Conservation (phyloP, 352 stramenopile species). For the Globisporangium nunn region DNA sequence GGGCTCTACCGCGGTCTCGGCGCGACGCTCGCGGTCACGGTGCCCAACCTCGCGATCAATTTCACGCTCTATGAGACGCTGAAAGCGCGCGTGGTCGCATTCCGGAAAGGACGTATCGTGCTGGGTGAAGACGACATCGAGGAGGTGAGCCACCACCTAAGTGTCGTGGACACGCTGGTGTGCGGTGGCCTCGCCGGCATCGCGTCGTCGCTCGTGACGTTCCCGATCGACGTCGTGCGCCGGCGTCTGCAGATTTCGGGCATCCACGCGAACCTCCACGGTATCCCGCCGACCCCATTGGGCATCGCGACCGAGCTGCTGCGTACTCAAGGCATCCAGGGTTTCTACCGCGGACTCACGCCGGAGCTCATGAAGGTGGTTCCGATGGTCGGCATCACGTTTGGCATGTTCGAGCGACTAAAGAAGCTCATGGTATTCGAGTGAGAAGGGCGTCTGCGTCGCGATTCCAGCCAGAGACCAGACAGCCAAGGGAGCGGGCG, state of each 20-base stretch:
- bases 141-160: conserved; percentile 23
- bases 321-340: conserved; percentile 56
- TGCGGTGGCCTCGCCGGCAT: conserved; percentile 89
- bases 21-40: conserved; percentile 91
- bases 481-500: not conserved
- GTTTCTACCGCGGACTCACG: conserved; percentile 87
- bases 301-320: conserved; percentile 75
- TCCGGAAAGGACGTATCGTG: conserved; percentile 43
- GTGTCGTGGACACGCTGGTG: conserved; percentile 83
- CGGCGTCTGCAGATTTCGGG: conserved; percentile 93
- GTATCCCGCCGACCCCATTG: conserved; percentile 59
- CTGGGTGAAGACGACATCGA: conserved; percentile 15
- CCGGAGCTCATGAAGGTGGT: conserved; percentile 96
- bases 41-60: conserved; percentile 95
- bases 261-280: conserved; percentile 61
- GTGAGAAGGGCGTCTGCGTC: conserved; percentile 18
- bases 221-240: conserved; percentile 93
- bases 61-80: conserved; percentile 94
- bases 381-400: conserved; percentile 96
- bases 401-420: conserved; percentile 92
- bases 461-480: not conserved
- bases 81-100: conserved; percentile 85
- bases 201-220: conserved; percentile 90
- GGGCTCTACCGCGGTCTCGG: conserved; percentile 92
- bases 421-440: conserved; percentile 88